These are phyloP conservation scores for Botrytis cinerea DNA, from an alignment of 2,329 filamentous ascomycete genomes.

Conservation along the genomic window DNA sequence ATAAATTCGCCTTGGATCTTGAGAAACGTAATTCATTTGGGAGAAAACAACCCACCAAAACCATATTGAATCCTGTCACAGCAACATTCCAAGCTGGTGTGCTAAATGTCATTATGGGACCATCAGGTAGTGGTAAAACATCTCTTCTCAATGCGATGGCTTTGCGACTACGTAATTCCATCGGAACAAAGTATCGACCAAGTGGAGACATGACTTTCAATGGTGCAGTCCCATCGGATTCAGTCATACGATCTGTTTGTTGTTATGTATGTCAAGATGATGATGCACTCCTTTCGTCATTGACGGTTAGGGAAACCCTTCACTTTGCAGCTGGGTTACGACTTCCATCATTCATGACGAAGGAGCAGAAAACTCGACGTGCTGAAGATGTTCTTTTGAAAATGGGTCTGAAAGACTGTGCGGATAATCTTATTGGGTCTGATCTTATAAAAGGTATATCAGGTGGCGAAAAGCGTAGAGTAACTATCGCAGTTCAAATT, in stretches of 20 bases:
- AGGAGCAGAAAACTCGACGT: constrained; percentile 63
- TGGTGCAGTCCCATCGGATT: constrained; percentile 64
- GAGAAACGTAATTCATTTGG: constrained; percentile 60
- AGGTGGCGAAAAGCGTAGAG: constrained; percentile 75
- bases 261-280: constrained; percentile 81
- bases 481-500: constrained; percentile 77
- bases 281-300: constrained; percentile 69
- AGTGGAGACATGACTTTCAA: constrained; percentile 70
- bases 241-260: constrained; percentile 69
- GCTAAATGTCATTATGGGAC: constrained; percentile 78
- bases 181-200: constrained; percentile 62
- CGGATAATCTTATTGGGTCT: constrained; percentile 71
- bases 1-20: constrained; percentile 63
- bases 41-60: constrained; percentile 54
- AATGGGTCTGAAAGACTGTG: constrained; percentile 77
- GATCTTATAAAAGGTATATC: constrained; percentile 76
- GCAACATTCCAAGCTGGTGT: constrained; percentile 67
- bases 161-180: constrained; percentile 61
- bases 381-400: constrained; percentile 73
- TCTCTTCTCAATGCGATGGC: constrained; percentile 75
- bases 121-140: constrained; percentile 76
- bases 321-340: constrained; percentile 70
- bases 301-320: constrained; percentile 76
- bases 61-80: constrained; percentile 67
- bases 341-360: constrained; percentile 69